A percentile compares a stretch with the other conserved stretches of the same genome.
Conservation (phyloP, 139 green algal genomes). For the Raphidocelis subcapitata region DNA sequence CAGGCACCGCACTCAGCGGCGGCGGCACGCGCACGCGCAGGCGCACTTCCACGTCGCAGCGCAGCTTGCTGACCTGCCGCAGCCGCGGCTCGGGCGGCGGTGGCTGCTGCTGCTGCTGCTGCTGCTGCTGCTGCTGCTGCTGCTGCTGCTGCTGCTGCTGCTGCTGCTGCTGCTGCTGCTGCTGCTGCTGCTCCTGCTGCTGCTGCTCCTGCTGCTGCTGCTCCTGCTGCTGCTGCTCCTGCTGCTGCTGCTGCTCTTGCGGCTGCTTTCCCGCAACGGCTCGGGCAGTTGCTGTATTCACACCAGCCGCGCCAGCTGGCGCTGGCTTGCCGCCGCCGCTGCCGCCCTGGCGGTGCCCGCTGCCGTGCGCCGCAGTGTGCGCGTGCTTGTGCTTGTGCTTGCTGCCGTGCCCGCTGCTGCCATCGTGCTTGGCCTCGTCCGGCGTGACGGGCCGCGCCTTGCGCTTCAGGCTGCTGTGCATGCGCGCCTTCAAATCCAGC, state of each 20-base stretch:
- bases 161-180: constrained; percentile 8
- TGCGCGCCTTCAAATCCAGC: constrained; percentile 29
- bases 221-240: background rate
- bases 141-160: background rate
- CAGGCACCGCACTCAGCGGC: constrained; percentile 37
- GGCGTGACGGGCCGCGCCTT: background rate
- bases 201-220: background rate
- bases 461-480: constrained; percentile 23
- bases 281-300: background rate
- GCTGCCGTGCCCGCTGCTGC: no score
- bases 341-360: background rate
- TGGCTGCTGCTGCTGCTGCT: background rate
- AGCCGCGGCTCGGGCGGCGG: background rate
- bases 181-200: background rate
- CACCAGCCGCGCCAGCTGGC: no score
- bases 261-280: no score
- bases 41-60: constrained; percentile 28
- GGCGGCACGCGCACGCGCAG: constrained; percentile 40
- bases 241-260: background rate
- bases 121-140: background rate
- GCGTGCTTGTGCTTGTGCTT: no score
- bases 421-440: no score
- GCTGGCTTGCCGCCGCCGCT: background rate
- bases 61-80: constrained; percentile 12
- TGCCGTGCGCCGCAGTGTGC: no score